phyloP scores from a whole-genome alignment of 352 stramenopile genomes.

The Globisporangium paddicum region DNA sequence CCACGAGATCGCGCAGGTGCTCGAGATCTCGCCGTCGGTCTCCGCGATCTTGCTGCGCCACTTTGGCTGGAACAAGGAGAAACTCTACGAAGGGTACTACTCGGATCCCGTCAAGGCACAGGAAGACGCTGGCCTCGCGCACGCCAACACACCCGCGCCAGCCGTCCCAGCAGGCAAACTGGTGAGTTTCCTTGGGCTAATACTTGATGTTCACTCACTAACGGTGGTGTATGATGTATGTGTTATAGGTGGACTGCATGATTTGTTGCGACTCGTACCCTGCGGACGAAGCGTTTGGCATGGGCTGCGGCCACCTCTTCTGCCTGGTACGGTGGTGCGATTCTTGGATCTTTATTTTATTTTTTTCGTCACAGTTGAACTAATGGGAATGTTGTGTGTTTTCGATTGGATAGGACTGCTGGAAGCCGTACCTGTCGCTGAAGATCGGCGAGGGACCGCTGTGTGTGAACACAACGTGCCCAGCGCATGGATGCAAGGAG shows the following conservation, averaged over 20 bases:
- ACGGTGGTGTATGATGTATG: neutral
- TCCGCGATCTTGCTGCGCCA: conserved; percentile 77
- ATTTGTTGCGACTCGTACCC: conserved; percentile 95
- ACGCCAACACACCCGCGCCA: conserved; percentile 32
- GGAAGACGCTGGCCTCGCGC: conserved; percentile 56
- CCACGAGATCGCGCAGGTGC: conserved; percentile 65
- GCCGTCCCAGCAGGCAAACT: conserved; percentile 29
- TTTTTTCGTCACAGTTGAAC: neutral
- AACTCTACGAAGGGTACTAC: conserved; percentile 87
- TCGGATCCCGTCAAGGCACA: conserved; percentile 51
- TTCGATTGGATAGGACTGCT: conserved; percentile 52
- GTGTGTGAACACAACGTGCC: conserved; percentile 94
- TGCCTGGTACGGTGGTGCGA: conserved; percentile 85
- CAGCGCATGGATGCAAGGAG: conserved; percentile 94
- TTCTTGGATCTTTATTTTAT: neutral
- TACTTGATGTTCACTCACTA: neutral
- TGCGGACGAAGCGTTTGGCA: conserved; percentile 72
- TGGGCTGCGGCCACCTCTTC: conserved; percentile 97
- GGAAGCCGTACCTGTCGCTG: conserved; percentile 79
- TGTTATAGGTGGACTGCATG: conserved; percentile 61
- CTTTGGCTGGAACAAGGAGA: conserved; percentile 89
- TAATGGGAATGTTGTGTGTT: neutral
- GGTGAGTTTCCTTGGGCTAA: conserved; percentile 23
- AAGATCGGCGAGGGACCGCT: conserved; percentile 91
- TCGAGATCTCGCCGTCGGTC: conserved; percentile 60